Evolutionary conservation across 345 rosid species (phyloP).

Genomic region (Aquilaria malaccensis): DNA sequence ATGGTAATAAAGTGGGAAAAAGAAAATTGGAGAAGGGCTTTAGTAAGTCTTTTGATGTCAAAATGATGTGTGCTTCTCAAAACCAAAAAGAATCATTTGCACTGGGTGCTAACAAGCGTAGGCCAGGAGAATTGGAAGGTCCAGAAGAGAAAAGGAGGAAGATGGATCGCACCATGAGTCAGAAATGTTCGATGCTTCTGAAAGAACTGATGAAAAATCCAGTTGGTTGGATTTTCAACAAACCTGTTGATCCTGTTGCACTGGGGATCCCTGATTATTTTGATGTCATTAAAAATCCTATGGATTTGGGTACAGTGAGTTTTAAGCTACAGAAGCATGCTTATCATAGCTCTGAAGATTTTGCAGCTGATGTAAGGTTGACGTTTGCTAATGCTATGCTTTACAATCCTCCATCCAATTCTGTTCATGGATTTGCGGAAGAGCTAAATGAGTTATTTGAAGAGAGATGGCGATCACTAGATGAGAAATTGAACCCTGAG

Average conservation of each 20-base stretch:
- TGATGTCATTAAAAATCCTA: constrained; percentile 53
- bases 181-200: constrained; percentile 47
- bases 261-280: constrained; percentile 80
- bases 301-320: constrained; percentile 85
- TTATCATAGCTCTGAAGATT: constrained; percentile 46
- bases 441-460: constrained; percentile 43
- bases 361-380: constrained; percentile 73
- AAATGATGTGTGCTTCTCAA: constrained; percentile 12
- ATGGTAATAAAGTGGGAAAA: constrained; percentile 12
- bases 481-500: constrained; percentile 34
- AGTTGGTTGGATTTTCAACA: constrained; percentile 48
- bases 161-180: constrained; percentile 39
- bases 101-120: constrained; percentile 32
- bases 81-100: constrained; percentile 9
- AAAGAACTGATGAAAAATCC: constrained; percentile 32
- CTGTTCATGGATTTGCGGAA: constrained; percentile 47
- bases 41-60: constrained; percentile 10
- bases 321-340: constrained; percentile 34
- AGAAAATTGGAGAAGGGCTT: constrained; percentile 6
- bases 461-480: constrained; percentile 53
- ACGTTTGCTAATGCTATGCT: constrained; percentile 72
- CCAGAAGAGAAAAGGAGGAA: constrained; percentile 44
- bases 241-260: constrained; percentile 71
- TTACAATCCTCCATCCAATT: constrained; percentile 67
- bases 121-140: constrained; percentile 23